Conservation (phyloP, 2,329 filamentous ascomycete genomes). For the Nannizzia gypsea region DNA sequence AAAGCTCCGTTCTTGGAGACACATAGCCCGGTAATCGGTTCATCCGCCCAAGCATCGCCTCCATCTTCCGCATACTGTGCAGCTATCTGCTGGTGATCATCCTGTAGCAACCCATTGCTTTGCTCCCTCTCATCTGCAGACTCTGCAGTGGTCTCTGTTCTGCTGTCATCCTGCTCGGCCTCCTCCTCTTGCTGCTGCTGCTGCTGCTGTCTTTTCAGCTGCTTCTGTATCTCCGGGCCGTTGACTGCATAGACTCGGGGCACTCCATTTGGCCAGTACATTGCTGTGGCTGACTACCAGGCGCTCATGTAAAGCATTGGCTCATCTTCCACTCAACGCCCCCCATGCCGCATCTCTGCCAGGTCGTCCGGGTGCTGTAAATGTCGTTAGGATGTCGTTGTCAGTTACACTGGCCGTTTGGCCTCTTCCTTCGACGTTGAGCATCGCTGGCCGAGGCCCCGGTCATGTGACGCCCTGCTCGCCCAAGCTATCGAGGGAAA, state of each 20-base stretch:
- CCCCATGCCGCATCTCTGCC: slow-evolving; percentile 12
- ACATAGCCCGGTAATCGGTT: slow-evolving; percentile 61
- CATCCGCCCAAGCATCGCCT: slow-evolving; percentile 39
- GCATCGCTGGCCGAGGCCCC: background rate
- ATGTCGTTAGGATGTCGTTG: background rate
- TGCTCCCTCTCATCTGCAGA: slow-evolving; percentile 44
- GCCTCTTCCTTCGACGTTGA: background rate
- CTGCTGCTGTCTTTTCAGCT: slow-evolving; percentile 10
- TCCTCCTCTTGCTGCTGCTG: background rate
- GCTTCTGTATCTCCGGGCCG: slow-evolving; percentile 27
- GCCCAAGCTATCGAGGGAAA: background rate
- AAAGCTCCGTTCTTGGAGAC: slow-evolving; percentile 68
- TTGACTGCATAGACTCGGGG: slow-evolving; percentile 40
- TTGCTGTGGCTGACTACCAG: slow-evolving; percentile 26
- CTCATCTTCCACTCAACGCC: slow-evolving; percentile 25
- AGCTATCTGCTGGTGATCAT: slow-evolving; percentile 17
- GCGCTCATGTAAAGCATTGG: slow-evolving; percentile 19
- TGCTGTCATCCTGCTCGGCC: slow-evolving; percentile 18
- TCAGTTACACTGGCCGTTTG: background rate
- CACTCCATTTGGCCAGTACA: slow-evolving; percentile 42
- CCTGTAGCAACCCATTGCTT: slow-evolving; percentile 22
- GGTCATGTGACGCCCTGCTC: background rate
- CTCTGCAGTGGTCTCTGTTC: slow-evolving; percentile 13
- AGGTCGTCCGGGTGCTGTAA: background rate
- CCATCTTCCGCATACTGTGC: slow-evolving; percentile 20